Percentiles rank a stretch among this genome's conserved stretches.
These are phyloP conservation scores for Suhomyces xylopsoci DNA, from an alignment of 805 yeast genomes.

Conservation along the genomic window DNA sequence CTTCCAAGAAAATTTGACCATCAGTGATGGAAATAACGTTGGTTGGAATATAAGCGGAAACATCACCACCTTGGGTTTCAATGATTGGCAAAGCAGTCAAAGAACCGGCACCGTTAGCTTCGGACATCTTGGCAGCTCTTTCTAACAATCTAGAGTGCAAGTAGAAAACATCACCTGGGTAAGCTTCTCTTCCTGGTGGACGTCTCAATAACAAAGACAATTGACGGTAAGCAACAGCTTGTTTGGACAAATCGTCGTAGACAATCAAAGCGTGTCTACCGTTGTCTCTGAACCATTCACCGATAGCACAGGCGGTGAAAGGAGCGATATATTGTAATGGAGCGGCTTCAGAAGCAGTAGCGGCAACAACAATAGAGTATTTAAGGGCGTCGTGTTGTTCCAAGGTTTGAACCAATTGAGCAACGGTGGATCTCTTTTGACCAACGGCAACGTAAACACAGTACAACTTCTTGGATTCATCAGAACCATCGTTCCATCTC, in stretches of 20 bases:
- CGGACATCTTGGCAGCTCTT: slow-evolving; percentile 97
- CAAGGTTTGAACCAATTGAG: slow-evolving; percentile 98
- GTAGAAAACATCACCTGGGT: slow-evolving; percentile 97
- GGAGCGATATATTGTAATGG: slow-evolving; percentile 99
- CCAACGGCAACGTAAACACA: slow-evolving; percentile 99
- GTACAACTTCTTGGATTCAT: slow-evolving; percentile 97
- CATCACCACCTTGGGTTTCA: slow-evolving; percentile 99
- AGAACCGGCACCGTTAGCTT: slow-evolving; percentile 86
- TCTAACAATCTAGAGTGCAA: slow-evolving; percentile 91
- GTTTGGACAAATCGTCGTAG: slow-evolving; percentile 98
- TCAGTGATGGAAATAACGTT: slow-evolving; percentile 96
- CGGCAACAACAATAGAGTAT: slow-evolving; percentile 97
- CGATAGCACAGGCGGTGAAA: slow-evolving; percentile 98
- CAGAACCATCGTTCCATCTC: slow-evolving; percentile 94
- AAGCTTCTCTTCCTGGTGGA: slow-evolving; percentile 96
- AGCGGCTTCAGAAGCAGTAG: slow-evolving; percentile 99
- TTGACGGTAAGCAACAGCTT: slow-evolving; percentile 99
- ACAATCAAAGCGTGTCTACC: slow-evolving; percentile 95
- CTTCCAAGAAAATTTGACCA: slow-evolving; percentile 98
- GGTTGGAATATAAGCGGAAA: slow-evolving; percentile 96
- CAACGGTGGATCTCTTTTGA: slow-evolving; percentile 99
- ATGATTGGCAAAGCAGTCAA: slow-evolving; percentile 94
- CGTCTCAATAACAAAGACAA: slow-evolving; percentile 95
- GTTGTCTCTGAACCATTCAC: slow-evolving; percentile 99
- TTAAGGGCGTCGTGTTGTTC: slow-evolving; percentile 98